Evolutionary conservation across 2,329 filamentous ascomycete species (phyloP), one percentile per base, ranked within the genome.

Genomic region (Chrysosporium queenslandicum): DNA sequence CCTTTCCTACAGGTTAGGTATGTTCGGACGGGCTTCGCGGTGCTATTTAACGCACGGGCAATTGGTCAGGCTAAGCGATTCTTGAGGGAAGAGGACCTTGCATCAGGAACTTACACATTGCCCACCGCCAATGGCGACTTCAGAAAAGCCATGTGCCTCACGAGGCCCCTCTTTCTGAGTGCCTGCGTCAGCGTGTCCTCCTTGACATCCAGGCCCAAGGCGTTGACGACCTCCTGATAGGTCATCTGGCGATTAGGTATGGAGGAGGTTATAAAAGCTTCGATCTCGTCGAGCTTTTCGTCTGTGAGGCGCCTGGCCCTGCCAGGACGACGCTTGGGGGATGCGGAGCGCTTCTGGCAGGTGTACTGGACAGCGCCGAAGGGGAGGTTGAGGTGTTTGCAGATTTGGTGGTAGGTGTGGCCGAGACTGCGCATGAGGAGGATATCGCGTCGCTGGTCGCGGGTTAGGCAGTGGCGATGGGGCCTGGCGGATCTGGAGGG

Each of bases 361-460:
- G 58, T 58, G 39, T 60, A 60, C 32, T 56, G 50, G 5, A 60
- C 59, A 9, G 55, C 56, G 42, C 53, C 51, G 21, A 55, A 46
- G 32, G 58, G 53, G n/a, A 58, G 40, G 25, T 55, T 50, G 16
- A 59, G 54, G 50, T 53, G 53, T 12, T 51, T 52, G 18, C 56
- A 52, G 48, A 59, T 59, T 20, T 55, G 46, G 30, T 55, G 46
- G 51, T 59, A 58, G 20, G 56, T 55, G 46, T 59, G 54, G 30
- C 52, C 58, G 1, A 59, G 47, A 27, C 47, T 42, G 14, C 59
- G 56, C 55, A 60, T 55, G 8, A 59, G 55, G 11, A 60, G 58
- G 53, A 60, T 59, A 36, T 59, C 58, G 34, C 53, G 56, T 23
- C 59, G 56, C 50, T 60, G 56, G 47, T 60, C 58, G 21, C 58